Base-by-base conservation (phyloP, 768 basidiomycete genomes). In the Pisolithus orientalis region DNA sequence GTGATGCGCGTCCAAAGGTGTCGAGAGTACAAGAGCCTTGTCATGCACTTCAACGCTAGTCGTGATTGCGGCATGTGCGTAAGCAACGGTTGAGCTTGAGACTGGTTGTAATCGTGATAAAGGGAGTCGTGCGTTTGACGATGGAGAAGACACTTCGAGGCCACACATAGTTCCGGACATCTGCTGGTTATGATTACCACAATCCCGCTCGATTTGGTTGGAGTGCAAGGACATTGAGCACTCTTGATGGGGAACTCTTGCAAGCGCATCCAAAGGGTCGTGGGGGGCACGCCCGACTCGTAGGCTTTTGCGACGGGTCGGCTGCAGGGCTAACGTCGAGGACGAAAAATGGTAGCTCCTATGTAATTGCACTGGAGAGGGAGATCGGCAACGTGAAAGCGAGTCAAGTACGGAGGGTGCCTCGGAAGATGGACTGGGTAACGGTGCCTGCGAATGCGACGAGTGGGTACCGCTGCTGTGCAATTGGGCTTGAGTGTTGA, bases 301-400 rank as follows among this genome's bases (percentile, higher is more conserved):
- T 65, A 67, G 65, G 45, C 68, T 69, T 61, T 57, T 68, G 44
- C 66, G 68, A 10, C 63, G 63, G 10, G 61, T 60, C 1, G 64
- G 66, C 13, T 56, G 63, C 43, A 64, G 63, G 21, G 58, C 53
- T 1, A 43, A 40, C 16, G 56, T 58, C 1, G 62, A 69, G 21
- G 69, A 66, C 6, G 66, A 65, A 45, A 65, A 53, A 1, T 64
- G 69, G 17, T 66, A 64, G 37, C 55, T 53, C 55, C 53, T 69
- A 49, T 50, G 66, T 13, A 74, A 65, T 4, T 81, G 74, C 6
- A 70, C 67, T n/a, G 80, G 79, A 21, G 78, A 78, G 5, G 74
- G 66, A 3, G 77, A 72, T 40, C 75, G 71, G 45, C 13, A 13
- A 74, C 70, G 42, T 73, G 71, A 54, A 72, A 71, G 31, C 62